phyloP scores from a whole-genome alignment of 2,329 filamentous ascomycete genomes.

The Arthrobotrys sphaeroides region DNA sequence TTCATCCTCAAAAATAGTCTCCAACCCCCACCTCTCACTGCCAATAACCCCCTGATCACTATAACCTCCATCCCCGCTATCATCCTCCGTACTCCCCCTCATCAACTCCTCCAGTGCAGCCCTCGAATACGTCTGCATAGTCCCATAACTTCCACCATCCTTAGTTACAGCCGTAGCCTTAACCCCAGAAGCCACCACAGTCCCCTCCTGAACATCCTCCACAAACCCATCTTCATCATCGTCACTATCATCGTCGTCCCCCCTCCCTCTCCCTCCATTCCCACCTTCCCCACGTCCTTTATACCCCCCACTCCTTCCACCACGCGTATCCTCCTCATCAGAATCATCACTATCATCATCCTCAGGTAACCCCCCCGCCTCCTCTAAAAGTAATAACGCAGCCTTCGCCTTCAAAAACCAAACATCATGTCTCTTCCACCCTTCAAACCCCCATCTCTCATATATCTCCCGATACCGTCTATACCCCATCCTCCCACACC shows the following conservation, averaged over 20 bases:
- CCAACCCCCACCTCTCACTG: too few species aligned
- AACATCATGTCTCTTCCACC: conserved; percentile 5
- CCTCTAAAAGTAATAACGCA: background rate
- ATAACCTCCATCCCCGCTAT: too few species aligned
- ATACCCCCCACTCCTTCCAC: too few species aligned
- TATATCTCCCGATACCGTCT: background rate
- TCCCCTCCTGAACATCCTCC: conserved; percentile 1
- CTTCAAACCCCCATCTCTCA: conserved; percentile 24
- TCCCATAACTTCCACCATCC: too few species aligned
- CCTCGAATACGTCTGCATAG: background rate
- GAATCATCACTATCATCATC: conserved; percentile 9
- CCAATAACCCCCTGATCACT: too few species aligned
- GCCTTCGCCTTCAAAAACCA: background rate
- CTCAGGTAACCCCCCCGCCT: background rate
- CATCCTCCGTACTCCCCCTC: too few species aligned
- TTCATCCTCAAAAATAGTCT: too few species aligned
- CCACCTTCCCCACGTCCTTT: too few species aligned
- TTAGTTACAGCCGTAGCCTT: too few species aligned
- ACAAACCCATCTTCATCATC: conserved; percentile 32
- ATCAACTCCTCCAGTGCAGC: background rate
- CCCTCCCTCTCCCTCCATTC: too few species aligned
- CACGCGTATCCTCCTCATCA: too few species aligned
- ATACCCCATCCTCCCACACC: conserved; percentile 13
- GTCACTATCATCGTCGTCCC: too few species aligned
- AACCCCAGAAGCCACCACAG: background rate